Conservation (phyloP, 1,284 basidiomycete species). For the Ustilago nuda region DNA sequence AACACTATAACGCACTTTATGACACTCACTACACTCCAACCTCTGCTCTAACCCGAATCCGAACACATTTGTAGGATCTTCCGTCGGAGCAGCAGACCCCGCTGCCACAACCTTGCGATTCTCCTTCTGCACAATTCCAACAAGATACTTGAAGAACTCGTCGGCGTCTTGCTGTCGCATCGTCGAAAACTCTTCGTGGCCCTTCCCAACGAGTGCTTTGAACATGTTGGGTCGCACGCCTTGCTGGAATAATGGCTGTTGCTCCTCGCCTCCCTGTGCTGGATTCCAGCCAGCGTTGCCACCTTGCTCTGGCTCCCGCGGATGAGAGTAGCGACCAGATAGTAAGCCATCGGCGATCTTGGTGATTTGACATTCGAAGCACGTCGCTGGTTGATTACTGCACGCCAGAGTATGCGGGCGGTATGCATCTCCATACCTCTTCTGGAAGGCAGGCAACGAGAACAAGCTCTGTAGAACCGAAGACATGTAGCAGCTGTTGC, state of each 20-base stretch:
- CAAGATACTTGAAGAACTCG: constrained; percentile 88
- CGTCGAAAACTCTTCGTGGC: constrained; percentile 92
- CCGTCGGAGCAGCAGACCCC: constrained; percentile 7
- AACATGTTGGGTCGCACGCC: constrained; percentile 87
- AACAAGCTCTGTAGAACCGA: constrained; percentile 91
- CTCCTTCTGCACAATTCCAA: constrained; percentile 77
- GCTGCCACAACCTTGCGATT: constrained; percentile 28
- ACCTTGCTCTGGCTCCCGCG: constrained; percentile 68
- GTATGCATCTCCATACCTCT: constrained; percentile 77
- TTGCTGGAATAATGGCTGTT: constrained; percentile 77
- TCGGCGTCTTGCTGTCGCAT: constrained; percentile 98
- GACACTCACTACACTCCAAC: constrained; percentile 78
- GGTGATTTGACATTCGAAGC: constrained; percentile 92
- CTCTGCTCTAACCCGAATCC: constrained; percentile 79
- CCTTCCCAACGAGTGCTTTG: constrained; percentile 89
- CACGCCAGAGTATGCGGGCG: constrained; percentile 78
- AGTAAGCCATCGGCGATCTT: constrained; percentile 93
- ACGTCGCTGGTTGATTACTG: constrained; percentile 79
- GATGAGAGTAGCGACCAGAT: constrained; percentile 88
- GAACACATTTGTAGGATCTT: constrained; percentile 79
- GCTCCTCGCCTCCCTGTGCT: constrained; percentile 7
- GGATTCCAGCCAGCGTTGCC: constrained; percentile 15
- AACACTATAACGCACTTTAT: constrained; percentile 86
- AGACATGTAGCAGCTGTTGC: constrained; percentile 98
- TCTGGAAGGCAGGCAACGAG: constrained; percentile 81